Base-by-base conservation (phyloP, 306 rosid species). In the Medicago arabica region DNA sequence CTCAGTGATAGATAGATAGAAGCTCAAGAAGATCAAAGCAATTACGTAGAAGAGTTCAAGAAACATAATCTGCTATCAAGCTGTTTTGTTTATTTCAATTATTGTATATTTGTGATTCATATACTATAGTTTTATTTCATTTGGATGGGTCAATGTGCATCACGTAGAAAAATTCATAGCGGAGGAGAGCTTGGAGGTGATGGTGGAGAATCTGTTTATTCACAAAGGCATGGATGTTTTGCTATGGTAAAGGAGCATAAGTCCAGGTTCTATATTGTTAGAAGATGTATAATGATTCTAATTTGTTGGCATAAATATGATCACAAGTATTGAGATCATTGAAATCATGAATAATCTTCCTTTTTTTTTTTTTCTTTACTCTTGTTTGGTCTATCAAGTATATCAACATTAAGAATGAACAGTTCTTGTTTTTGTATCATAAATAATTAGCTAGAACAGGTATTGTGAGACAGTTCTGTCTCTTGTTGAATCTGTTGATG, bases 281-380 rank as follows among this genome's bases (percentile, higher is more conserved):
- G 72, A 81, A 86, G 51, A 78, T 83, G 87, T 28, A 17, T 81
- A 8, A 23, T 66, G 18, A 80, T 83, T 80, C 57, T 80, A 17
- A 34, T 86, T 55, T 79, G 77, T 72, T 82, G 86, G 82, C 80
- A 85, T 72, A 85, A 75, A 55, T 76, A 84, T 71, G 78, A 85
- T 21, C 11, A 46, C 12, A 46, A 86, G 66, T 59, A 68, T 57
- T 76, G 17, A 54, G 50, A 17, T 46, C 16, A 65, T 53, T 10
- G 0, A 46, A 68, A 14, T 31, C 18, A 15, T 9, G 1, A 31
- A 55, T 43, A 21, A 57, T 43, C n/a, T 75, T 11, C 13, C n/a
- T n/a, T n/a, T 63, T 49, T 23, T 43, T 21, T 34, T 1, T 5
- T 15, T 43, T 40, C 5, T 19, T 72, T 3, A 0, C 5, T n/a